Evolutionary conservation across 768 basidiomycete genomes (phyloP).

Genomic region (Mycena leptocephala): DNA sequence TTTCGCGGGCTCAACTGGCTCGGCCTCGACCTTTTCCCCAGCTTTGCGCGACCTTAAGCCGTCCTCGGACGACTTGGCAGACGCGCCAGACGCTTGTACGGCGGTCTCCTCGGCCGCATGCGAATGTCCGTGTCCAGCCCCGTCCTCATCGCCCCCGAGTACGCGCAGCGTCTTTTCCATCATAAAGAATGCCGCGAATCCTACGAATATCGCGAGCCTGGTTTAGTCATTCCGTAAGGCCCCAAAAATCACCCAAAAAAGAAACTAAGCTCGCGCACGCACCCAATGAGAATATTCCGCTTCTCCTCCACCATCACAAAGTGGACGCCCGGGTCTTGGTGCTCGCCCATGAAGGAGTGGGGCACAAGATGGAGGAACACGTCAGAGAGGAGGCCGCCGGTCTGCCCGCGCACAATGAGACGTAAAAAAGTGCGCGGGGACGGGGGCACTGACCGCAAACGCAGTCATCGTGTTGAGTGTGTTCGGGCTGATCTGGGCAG

Average conservation of each 20-base stretch:
- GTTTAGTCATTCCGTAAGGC: not conserved
- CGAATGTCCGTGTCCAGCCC: conserved; percentile 70
- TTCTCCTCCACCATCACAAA: conserved; percentile 93
- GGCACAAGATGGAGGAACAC: conserved; percentile 94
- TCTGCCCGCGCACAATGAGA: conserved; percentile 58
- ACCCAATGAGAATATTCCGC: conserved; percentile 93
- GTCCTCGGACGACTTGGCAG: conserved; percentile 56
- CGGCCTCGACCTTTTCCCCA: conserved; percentile 41
- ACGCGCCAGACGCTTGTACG: conserved; percentile 65
- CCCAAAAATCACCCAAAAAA: not conserved
- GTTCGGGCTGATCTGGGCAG: conserved; percentile 86
- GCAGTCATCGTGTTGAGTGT: conserved; percentile 96
- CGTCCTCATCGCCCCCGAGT: conserved; percentile 74
- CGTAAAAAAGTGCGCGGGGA: conserved; percentile 35
- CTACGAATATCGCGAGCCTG: conserved; percentile 87
- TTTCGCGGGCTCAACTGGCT: conserved; percentile 48
- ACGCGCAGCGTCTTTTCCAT: conserved; percentile 95
- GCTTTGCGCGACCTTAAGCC: conserved; percentile 66
- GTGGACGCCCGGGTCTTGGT: conserved; percentile 77
- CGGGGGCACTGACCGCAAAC: conserved; percentile 77
- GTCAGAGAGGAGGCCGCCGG: conserved; percentile 93
- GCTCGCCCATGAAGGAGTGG: conserved; percentile 93
- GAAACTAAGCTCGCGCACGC: conserved; percentile 50
- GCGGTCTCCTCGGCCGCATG: conserved; percentile 51
- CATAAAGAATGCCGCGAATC: conserved; percentile 93